These are phyloP conservation scores for Malus asiatica DNA, from an alignment of 306 rosid species.

Conservation along the genomic window DNA sequence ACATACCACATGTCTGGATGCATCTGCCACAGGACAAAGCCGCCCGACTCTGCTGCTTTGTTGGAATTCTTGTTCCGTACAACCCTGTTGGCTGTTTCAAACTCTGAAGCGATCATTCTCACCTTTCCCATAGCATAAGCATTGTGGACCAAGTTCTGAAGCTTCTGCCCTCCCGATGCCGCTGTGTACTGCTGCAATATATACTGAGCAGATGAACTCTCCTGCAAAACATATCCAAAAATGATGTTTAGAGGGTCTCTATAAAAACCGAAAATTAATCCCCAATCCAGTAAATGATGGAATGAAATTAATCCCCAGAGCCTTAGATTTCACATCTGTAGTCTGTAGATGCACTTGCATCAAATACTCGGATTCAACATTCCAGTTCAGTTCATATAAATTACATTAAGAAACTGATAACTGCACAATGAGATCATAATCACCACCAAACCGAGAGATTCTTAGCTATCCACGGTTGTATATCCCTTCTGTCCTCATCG, in stretches of 20 bases:
- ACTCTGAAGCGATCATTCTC: slow-evolving; percentile 89
- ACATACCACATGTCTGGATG: slow-evolving; percentile 99
- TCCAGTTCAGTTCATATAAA: background rate
- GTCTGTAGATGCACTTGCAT: background rate
- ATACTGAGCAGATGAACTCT: slow-evolving; percentile 93
- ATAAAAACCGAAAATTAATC: background rate
- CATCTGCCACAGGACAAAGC: slow-evolving; percentile 99
- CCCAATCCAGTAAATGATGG: background rate
- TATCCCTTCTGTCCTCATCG: background rate
- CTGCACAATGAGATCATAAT: background rate
- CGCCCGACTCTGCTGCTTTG: slow-evolving; percentile 84
- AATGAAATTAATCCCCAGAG: background rate
- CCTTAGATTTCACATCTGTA: background rate
- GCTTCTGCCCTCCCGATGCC: slow-evolving; percentile 88
- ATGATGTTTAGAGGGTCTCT: background rate
- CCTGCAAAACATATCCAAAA: slow-evolving; percentile 45
- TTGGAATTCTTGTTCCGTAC: slow-evolving; percentile 62
- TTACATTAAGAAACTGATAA: background rate
- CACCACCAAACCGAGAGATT: too few relatives aligned
- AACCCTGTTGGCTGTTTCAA: slow-evolving; percentile 85
- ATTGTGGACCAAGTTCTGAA: slow-evolving; percentile 68
- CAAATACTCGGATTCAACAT: background rate
- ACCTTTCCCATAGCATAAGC: slow-evolving; percentile 99
- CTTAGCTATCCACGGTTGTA: background rate
- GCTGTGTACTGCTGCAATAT: slow-evolving; percentile 96